Base-by-base conservation (phyloP, 164 flowering plant species). In the Vitis rotundifolia region DNA sequence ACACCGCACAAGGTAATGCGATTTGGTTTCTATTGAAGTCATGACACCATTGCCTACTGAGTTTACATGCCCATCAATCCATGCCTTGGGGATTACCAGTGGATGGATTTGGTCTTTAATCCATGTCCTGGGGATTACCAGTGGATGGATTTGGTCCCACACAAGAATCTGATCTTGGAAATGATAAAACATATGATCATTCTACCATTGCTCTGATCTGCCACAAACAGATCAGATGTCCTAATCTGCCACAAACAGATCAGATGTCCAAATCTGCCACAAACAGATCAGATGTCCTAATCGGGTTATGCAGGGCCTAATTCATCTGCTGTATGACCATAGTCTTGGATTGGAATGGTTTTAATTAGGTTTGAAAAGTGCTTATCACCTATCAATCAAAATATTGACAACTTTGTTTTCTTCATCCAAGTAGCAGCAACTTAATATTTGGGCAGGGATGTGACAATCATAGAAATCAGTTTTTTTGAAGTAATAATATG, bases 1-100 rank as follows among this genome's bases (percentile, higher is more conserved):
- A 94, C 81, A 91, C 97, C 31, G 90, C 87, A 72, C 88, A 85
- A 89, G 98, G 98, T 91, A 87, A 76, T 68, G 74, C 15, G 10
- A 11, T 64, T 63, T 54, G 14, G 1, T 54, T 12, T n/a, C 58
- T 60, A 49, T 28, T 3, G n/a, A 26, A 29, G 16, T 44, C 9
- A 68, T 9, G 31, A 28, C 28, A 48, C 29, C 31, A 66, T 49
- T 26, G 47, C 54, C 8, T 29, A 16, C 44, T 37, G 44, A 37
- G 7, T 55, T 31, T 61, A n/a, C 15, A 11, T 60, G 8, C 47
- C 19, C 14, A 51, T 50, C 16, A 48, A 4, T 63, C 18, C 16
- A 53, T n/a, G 37, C 52, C 49, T 16, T 11, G 14, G 15, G 37
- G 44, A 13, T 26, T 58, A 9, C 2, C 3, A 16, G 31, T 11